Conservation (phyloP, 2,329 filamentous ascomycete species). For the Pseudocercospora cruenta region DNA sequence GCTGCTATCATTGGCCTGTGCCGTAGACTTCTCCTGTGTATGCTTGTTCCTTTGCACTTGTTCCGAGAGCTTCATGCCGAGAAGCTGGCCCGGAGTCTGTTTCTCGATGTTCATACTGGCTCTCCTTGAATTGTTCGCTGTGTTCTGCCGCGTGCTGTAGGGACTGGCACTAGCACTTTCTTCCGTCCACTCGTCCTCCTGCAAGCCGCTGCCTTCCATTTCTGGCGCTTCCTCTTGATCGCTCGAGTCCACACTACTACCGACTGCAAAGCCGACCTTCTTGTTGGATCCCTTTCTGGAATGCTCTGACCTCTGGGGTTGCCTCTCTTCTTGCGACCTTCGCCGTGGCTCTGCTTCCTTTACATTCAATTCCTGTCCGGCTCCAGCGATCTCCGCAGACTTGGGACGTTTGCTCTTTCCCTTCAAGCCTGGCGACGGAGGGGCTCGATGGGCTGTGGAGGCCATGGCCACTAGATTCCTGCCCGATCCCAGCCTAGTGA, state of each 20-base stretch:
- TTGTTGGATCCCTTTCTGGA: constrained; percentile 27
- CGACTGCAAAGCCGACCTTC: constrained; percentile 41
- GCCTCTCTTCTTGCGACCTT: constrained; percentile 20
- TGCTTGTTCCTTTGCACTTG: constrained; percentile 7
- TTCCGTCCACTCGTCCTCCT: constrained; percentile 44
- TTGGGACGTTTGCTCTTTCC: constrained; percentile 36
- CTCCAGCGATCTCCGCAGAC: constrained; percentile 33
- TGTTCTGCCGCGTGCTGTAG: constrained; percentile 42
- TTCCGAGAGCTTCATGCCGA: constrained; percentile 17
- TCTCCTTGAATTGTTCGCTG: constrained; percentile 41
- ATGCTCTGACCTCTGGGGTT: constrained; percentile 19
- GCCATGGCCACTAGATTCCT: constrained; percentile 41
- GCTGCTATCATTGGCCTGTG: constrained; percentile 3
- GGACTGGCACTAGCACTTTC: constrained; percentile 42
- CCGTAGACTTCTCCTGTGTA: constrained; percentile 3
- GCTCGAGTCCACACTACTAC: constrained; percentile 31
- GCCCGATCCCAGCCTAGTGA: constrained; percentile 45
- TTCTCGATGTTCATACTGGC: constrained; percentile 33
- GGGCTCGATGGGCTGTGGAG: constrained; percentile 26
- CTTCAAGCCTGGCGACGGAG: constrained; percentile 35
- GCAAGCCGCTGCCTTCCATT: constrained; percentile 36
- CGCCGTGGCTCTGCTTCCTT: constrained; percentile 31
- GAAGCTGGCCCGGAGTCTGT: constrained; percentile 18
- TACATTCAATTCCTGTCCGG: constrained; percentile 35
- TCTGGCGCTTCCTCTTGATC: constrained; percentile 33